phyloP scores from a whole-genome alignment of 2,329 filamentous ascomycete genomes.

The Tolypocladium ophioglossoides region DNA sequence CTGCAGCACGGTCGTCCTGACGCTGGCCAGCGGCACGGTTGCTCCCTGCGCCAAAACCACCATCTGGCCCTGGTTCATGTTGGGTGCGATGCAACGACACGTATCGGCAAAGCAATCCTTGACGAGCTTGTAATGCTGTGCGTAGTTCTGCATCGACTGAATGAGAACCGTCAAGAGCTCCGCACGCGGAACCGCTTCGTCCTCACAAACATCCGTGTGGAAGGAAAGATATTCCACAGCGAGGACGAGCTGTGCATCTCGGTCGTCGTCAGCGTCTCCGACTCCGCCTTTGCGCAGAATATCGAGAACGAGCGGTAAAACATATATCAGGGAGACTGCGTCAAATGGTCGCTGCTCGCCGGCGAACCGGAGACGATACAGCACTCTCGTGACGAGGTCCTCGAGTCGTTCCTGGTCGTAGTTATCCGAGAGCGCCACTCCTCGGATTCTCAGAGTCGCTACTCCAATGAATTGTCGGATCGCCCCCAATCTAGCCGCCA shows the following conservation, averaged over 20 bases:
- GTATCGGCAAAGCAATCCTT: constrained; percentile 87
- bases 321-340: constrained; percentile 74
- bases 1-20: constrained; percentile 77
- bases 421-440: constrained; percentile 60
- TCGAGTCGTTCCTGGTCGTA: constrained; percentile 74
- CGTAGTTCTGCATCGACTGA: constrained; percentile 75
- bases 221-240: constrained; percentile 82
- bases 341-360: constrained; percentile 94
- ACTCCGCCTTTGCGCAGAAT: constrained; percentile 74
- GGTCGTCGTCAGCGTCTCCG: constrained; percentile 61
- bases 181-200: constrained; percentile 64
- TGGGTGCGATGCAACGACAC: constrained; percentile 73
- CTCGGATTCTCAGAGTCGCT: constrained; percentile 72
- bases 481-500: constrained; percentile 62
- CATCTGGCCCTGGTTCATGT: constrained; percentile 65
- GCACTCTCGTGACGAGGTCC: constrained; percentile 72
- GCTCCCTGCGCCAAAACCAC: constrained; percentile 64
- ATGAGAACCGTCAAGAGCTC: constrained; percentile 65
- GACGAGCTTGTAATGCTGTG: constrained; percentile 88
- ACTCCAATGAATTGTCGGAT: constrained; percentile 78
- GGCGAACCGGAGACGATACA: constrained; percentile 84
- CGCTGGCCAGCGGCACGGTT: constrained; percentile 68
- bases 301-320: constrained; percentile 70
- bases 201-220: constrained; percentile 71
- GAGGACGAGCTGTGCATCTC: constrained; percentile 81